Conservation (phyloP, 306 rosid species). For the Prosopis cineraria region DNA sequence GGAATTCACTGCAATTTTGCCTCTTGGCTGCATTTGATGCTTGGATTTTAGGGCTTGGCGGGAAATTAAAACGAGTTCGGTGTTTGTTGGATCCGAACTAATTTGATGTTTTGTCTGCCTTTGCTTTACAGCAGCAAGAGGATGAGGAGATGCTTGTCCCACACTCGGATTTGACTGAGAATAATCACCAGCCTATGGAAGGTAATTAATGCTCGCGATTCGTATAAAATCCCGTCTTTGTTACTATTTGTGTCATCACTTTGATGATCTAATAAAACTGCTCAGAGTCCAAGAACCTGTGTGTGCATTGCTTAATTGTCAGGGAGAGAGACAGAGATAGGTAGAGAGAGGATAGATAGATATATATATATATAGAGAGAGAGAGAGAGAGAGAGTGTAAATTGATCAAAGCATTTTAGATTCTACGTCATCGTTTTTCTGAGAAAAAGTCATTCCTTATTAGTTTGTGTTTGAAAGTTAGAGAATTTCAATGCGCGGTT, state of each 20-base stretch:
- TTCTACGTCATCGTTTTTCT: conserved; percentile 13
- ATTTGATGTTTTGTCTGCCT: conserved; percentile 33
- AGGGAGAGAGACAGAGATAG: not conserved
- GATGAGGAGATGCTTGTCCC: conserved; percentile 91
- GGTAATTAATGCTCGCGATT: conserved; percentile 53
- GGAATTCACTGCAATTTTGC: conserved; percentile 27
- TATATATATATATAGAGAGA: too few species aligned
- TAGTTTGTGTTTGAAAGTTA: conserved; percentile 6
- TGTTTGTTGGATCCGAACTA: conserved; percentile 43
- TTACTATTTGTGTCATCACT: not conserved
- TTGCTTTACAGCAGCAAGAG: conserved; percentile 69
- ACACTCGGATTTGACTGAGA: conserved; percentile 75
- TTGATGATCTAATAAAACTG: conserved; percentile 30
- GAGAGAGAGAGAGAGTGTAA: not conserved
- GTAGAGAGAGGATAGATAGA: not conserved
- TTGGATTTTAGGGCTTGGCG: conserved; percentile 52
- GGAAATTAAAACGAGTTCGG: conserved; percentile 22
- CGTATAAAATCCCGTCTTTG: not conserved
- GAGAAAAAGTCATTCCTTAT: not conserved
- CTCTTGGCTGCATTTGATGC: conserved; percentile 33
- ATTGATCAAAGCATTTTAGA: conserved; percentile 2
- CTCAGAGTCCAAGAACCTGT: conserved; percentile 8
- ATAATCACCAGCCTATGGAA: conserved; percentile 84
- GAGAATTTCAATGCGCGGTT: not conserved
- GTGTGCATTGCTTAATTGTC: conserved; percentile 13